Conservation (phyloP, 495 filamentous ascomycete species). For the Rostrohypoxylon terebratum region DNA sequence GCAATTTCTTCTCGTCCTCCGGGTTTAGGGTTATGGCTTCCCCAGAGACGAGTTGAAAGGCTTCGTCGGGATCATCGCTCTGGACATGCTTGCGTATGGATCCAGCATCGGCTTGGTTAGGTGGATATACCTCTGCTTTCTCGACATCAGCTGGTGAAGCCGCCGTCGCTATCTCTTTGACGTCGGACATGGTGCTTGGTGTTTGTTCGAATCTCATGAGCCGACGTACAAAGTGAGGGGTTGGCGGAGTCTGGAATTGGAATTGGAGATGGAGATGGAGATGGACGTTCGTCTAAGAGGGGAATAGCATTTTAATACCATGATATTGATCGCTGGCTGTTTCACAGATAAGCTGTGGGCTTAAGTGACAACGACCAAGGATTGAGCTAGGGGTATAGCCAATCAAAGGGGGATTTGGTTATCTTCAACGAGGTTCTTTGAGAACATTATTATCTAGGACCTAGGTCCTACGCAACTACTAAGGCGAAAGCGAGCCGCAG, state of each 20-base stretch:
- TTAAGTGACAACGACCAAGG: slow-evolving; percentile 24
- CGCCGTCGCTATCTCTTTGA: slow-evolving; percentile 12
- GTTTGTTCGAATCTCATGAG: not conserved
- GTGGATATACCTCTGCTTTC: slow-evolving; percentile 28
- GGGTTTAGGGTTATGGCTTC: slow-evolving; percentile 52
- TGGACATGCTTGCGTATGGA: slow-evolving; percentile 36
- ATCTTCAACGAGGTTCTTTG: slow-evolving; percentile 1
- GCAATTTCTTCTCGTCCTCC: slow-evolving; percentile 59
- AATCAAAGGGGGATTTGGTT: slow-evolving; percentile 14
- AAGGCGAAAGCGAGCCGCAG: not conserved
- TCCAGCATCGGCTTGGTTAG: slow-evolving; percentile 14
- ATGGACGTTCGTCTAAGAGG: slow-evolving; percentile 2
- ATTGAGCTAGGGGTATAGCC: slow-evolving; percentile 12
- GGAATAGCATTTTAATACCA: not conserved
- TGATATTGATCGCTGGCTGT: slow-evolving; percentile 34
- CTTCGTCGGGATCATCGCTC: slow-evolving; percentile 48
- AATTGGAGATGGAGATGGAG: slow-evolving; percentile 18
- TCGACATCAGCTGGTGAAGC: slow-evolving; percentile 31
- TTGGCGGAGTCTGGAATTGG: slow-evolving; percentile 12
- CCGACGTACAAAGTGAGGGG: not conserved
- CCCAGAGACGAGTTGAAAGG: slow-evolving; percentile 46
- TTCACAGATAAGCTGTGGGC: slow-evolving; percentile 22
- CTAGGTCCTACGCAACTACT: too few relatives aligned
- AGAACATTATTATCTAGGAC: not conserved
- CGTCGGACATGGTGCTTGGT: slow-evolving; percentile 31